A percentile compares a stretch with the other conserved stretches of the same genome.
phyloP scores from a whole-genome alignment of 2,329 filamentous ascomycete species.

The Emmonsia crescens region DNA sequence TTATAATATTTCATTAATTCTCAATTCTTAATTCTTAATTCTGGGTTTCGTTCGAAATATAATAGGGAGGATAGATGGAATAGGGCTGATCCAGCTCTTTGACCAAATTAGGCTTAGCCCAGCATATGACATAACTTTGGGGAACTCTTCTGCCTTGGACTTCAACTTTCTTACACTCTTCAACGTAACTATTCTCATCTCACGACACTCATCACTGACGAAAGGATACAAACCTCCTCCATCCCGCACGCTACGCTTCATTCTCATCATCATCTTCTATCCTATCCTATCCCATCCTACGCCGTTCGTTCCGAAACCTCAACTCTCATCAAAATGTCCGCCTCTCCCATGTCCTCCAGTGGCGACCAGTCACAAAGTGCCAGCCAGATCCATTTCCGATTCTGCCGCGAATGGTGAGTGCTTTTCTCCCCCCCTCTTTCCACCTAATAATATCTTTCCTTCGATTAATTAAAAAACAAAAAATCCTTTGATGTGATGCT shows the following conservation, averaged over 20 bases:
- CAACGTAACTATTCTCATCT: background rate
- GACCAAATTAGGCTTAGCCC: too few relatives aligned
- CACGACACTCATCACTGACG: background rate
- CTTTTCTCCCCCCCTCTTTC: background rate
- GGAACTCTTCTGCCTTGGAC: background rate
- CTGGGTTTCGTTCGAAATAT: too few relatives aligned
- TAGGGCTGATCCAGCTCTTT: too few relatives aligned
- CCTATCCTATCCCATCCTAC: background rate
- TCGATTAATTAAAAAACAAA: background rate
- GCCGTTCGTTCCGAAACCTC: background rate
- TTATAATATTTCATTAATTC: too few relatives aligned
- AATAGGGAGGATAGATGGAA: too few relatives aligned
- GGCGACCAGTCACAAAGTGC: conserved; percentile 24
- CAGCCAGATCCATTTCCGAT: conserved; percentile 89
- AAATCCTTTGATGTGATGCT: too few relatives aligned
- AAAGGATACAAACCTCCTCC: background rate
- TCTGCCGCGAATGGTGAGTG: conserved; percentile 85
- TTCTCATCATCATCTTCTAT: background rate
- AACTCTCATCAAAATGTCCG: conserved; percentile 23
- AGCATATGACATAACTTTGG: too few relatives aligned
- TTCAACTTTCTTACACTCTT: background rate
- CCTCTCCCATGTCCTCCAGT: conserved; percentile 33
- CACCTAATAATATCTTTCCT: background rate
- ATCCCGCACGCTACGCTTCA: background rate
- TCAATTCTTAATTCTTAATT: too few relatives aligned